phyloP scores from a whole-genome alignment of 2,329 filamentous ascomycete species.

The Dryadomyces sulphureus region DNA sequence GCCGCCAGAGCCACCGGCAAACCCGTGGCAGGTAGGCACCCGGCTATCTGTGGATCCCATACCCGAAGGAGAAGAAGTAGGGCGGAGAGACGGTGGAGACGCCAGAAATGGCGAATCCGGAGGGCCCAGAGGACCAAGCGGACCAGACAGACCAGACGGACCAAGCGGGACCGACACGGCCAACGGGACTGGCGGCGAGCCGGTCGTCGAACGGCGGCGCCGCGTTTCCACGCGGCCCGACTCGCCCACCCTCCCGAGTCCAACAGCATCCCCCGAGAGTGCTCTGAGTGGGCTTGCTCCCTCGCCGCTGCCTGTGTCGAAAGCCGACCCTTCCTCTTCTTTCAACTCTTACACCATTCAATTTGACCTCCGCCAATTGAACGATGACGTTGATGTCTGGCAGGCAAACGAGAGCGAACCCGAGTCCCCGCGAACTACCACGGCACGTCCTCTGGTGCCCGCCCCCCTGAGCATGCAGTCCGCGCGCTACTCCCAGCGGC shows the following conservation, averaged over 20 bases:
- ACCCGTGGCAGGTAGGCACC: constrained; percentile 12
- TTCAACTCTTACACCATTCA: neutral
- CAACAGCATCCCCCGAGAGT: constrained; percentile 2
- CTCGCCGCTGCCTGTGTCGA: neutral
- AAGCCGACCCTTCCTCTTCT: neutral
- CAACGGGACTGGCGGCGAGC: neutral
- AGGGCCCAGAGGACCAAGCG: neutral
- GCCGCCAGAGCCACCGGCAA: constrained; percentile 7
- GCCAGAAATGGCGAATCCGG: neutral
- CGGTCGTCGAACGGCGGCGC: constrained; percentile 6
- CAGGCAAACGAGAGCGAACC: neutral
- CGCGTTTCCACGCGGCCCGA: constrained; percentile 9
- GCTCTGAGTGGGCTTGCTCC: neutral
- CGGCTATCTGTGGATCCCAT: constrained; percentile 8
- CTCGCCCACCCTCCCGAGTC: constrained; percentile 11
- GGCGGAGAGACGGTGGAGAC: neutral
- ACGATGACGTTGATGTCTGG: constrained; percentile 7
- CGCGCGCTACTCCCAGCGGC: constrained; percentile 1
- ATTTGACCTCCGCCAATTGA: neutral
- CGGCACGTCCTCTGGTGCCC: neutral
- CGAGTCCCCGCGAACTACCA: neutral
- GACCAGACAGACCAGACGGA: neutral
- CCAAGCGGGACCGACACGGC: neutral
- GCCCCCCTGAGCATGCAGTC: neutral
- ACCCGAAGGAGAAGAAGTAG: constrained; percentile 5